phyloP scores from a whole-genome alignment of 352 stramenopile genomes.

The Phytophthora multivora region DNA sequence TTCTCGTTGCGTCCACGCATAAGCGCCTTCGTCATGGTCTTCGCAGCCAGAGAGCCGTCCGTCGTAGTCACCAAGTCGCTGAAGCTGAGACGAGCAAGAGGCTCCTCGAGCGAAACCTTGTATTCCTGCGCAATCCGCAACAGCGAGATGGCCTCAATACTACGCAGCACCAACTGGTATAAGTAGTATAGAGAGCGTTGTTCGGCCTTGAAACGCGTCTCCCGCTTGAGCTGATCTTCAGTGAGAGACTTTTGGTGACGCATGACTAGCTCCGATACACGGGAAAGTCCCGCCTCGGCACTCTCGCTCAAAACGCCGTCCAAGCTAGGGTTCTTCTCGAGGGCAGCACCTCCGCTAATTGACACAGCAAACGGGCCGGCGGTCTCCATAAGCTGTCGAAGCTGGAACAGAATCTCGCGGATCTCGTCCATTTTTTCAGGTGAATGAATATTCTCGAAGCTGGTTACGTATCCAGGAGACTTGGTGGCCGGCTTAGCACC shows the following conservation, averaged over 20 bases:
- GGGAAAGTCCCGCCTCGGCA: slow-evolving; percentile 52
- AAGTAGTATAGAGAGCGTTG: slow-evolving; percentile 83
- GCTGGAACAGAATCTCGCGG: slow-evolving; percentile 82
- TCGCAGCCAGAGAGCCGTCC: slow-evolving; percentile 63
- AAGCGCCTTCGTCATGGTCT: slow-evolving; percentile 79
- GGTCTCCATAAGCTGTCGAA: slow-evolving; percentile 83
- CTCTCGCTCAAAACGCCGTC: slow-evolving; percentile 43
- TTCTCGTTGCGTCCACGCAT: slow-evolving; percentile 83
- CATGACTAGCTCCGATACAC: slow-evolving; percentile 66
- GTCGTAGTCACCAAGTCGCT: slow-evolving; percentile 76
- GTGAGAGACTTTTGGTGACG: slow-evolving; percentile 75
- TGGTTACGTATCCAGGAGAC: slow-evolving; percentile 22
- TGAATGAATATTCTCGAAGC: slow-evolving; percentile 51
- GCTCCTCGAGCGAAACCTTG: slow-evolving; percentile 71
- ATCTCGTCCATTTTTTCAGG: slow-evolving; percentile 70
- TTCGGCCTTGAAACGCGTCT: slow-evolving; percentile 81
- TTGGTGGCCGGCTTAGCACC: slow-evolving; percentile 31
- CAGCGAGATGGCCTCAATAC: slow-evolving; percentile 82
- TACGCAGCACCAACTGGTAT: slow-evolving; percentile 77
- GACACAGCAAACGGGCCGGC: slow-evolving; percentile 75
- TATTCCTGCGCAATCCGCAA: slow-evolving; percentile 68
- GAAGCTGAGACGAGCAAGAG: slow-evolving; percentile 68
- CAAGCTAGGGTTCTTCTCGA: slow-evolving; percentile 60
- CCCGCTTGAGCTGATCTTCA: slow-evolving; percentile 76
- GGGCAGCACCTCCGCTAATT: slow-evolving; percentile 64